These are phyloP conservation scores for Pyrenochaeta sp. DNA, from an alignment of 2,329 filamentous ascomycete genomes.

Conservation along the genomic window DNA sequence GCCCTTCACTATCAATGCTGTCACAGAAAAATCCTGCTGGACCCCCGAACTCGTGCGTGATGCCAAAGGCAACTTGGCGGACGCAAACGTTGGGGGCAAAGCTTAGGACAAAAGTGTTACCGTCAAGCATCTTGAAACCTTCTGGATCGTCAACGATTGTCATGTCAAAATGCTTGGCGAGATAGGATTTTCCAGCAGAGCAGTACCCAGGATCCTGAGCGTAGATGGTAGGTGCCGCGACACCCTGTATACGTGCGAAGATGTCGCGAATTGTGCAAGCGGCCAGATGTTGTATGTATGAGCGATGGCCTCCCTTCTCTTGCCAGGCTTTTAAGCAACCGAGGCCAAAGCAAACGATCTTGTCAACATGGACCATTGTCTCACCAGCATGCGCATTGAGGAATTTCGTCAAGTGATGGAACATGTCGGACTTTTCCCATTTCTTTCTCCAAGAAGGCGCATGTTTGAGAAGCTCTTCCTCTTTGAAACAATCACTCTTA, in stretches of 20 bases:
- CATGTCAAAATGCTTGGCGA: neutral
- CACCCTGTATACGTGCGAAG: neutral
- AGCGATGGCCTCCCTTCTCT: neutral
- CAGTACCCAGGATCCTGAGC: slow-evolving; percentile 4
- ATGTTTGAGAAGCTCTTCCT: neutral
- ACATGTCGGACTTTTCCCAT: slow-evolving; percentile 2
- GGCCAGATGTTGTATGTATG: slow-evolving; percentile 6
- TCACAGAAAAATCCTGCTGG: slow-evolving; percentile 5
- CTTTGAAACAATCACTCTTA: neutral
- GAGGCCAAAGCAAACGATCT: slow-evolving; percentile 9
- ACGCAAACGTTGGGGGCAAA: slow-evolving; percentile 3
- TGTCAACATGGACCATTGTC: neutral
- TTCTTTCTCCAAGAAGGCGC: neutral
- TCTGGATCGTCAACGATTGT: slow-evolving; percentile 5
- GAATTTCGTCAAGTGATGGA: neutral
- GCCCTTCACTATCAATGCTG: neutral
- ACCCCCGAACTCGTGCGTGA: slow-evolving; percentile 4
- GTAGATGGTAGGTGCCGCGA: neutral
- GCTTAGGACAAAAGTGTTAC: slow-evolving; percentile 5
- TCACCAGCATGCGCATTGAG: neutral
- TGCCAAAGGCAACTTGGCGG: slow-evolving; percentile 1
- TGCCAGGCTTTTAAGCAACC: neutral
- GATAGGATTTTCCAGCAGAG: neutral
- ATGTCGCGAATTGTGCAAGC: slow-evolving; percentile 5
- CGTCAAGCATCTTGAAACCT: slow-evolving; percentile 7